Conservation (phyloP, 176 grass and related monocot genomes). For the Carex parvula region DNA sequence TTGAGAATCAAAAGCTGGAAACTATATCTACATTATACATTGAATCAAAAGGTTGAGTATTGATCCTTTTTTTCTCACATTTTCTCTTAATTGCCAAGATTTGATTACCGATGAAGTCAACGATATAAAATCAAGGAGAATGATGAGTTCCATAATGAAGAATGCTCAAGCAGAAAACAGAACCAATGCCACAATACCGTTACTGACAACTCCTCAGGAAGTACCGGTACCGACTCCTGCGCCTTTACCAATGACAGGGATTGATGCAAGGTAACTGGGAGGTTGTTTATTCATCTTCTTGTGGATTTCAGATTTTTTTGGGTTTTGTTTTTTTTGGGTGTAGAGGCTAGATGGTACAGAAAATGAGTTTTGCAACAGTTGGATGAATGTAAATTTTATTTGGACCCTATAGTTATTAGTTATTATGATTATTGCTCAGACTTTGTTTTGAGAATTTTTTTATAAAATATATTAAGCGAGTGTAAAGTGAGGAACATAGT, state of each 20-base stretch:
- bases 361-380: neutral
- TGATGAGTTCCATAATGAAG: slow-evolving; percentile 27
- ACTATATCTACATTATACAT: neutral
- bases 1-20: neutral
- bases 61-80: neutral
- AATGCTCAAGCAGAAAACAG: slow-evolving; percentile 19
- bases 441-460: too few relatives aligned
- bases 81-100: neutral
- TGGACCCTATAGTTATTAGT: slow-evolving; percentile 7
- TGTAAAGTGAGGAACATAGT: too few relatives aligned
- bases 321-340: neutral
- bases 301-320: neutral
- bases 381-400: slow-evolving; percentile 21
- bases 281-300: neutral
- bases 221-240: slow-evolving; percentile 32
- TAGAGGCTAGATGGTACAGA: neutral
- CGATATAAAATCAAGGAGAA: slow-evolving; percentile 36
- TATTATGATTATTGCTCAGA: too few relatives aligned
- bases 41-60: neutral
- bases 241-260: slow-evolving; percentile 24
- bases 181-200: slow-evolving; percentile 12
- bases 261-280: slow-evolving; percentile 14
- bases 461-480: too few relatives aligned
- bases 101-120: slow-evolving; percentile 18
- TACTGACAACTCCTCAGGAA: neutral